Base-by-base conservation (phyloP, 805 yeast genomes). In the Ogataea naganishii region DNA sequence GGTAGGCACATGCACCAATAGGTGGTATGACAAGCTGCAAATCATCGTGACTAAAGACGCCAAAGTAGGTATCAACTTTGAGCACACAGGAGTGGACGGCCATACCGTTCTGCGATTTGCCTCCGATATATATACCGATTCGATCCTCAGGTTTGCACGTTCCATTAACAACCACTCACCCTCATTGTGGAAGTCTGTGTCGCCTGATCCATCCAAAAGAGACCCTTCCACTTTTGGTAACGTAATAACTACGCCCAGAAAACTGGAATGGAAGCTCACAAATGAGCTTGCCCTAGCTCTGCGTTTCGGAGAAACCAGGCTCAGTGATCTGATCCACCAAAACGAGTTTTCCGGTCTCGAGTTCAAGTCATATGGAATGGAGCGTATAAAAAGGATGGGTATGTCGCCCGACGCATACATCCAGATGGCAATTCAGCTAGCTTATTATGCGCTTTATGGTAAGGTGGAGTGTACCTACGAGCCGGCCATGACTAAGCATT, bases 1-100 rank as follows among this genome's bases (percentile, higher is more conserved):
- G 58, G 79, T 80, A 20, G 96, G 96, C 35, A 84, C 96, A 4
- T 85, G 96, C 58, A 80, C 95, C 20, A 86, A 86, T 56, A 64
- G 96, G 51, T 86, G 95, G 96, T 86, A 85, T 51, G 96, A 86
- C 57, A 86, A 86, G 57, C 58, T 86, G 39, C 96, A 86, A 55
- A 67, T 86, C 40, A 86, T 86, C 31, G 73, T 86, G 32, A 84
- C 95, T 4, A 74, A 76, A 51, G 84, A 86, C 53, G 94, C 94
- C 15, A 81, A 82, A 54, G 95, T 92, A 3, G 96, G 96, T 18
- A 77, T 86, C 41, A 86, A 88, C 53, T 86, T 86, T 50, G 96
- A 86, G 48, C 92, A 86, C 49, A 81, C 96, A 0, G 95, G 95
- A 43, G 94, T 86, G 17, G 96, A 86, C 56, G 96, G 96, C 33